Evolutionary conservation across 257 asterid species (phyloP).

Genomic region (Marsdenia floribunda): DNA sequence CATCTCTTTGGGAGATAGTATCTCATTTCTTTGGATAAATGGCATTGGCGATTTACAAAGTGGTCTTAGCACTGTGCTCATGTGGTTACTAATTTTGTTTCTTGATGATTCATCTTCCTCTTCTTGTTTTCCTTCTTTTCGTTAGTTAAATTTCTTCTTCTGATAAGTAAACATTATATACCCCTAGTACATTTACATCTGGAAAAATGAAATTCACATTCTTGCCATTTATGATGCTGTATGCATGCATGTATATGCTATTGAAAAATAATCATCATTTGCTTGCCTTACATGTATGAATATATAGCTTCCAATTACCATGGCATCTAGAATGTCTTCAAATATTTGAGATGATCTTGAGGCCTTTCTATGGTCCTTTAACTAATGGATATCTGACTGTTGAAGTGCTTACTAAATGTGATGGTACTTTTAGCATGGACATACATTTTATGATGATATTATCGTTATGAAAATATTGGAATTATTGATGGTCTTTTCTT

Average conservation of each 20-base stretch:
- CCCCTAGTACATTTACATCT: background rate
- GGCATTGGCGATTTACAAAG: background rate
- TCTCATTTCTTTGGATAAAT: too few species aligned
- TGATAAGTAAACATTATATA: background rate
- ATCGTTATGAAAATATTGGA: background rate
- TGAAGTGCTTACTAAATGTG: background rate
- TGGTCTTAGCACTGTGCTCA: background rate
- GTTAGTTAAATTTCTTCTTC: background rate
- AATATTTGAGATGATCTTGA: background rate
- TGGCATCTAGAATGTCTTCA: background rate
- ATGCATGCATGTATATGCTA: background rate
- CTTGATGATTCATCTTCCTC: background rate
- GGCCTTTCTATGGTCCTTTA: background rate
- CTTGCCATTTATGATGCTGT: background rate
- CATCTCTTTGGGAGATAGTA: too few species aligned
- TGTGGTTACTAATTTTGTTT: background rate
- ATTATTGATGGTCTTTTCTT: constrained; percentile 19
- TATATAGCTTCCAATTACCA: background rate
- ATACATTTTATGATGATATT: background rate
- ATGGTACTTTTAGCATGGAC: background rate
- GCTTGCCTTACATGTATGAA: background rate
- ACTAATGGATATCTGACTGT: background rate
- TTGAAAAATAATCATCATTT: background rate
- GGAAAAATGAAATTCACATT: background rate
- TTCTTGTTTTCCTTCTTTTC: background rate